These are phyloP conservation scores for Candida coquimbonensis DNA, from an alignment of 805 yeast species.

Conservation along the genomic window DNA sequence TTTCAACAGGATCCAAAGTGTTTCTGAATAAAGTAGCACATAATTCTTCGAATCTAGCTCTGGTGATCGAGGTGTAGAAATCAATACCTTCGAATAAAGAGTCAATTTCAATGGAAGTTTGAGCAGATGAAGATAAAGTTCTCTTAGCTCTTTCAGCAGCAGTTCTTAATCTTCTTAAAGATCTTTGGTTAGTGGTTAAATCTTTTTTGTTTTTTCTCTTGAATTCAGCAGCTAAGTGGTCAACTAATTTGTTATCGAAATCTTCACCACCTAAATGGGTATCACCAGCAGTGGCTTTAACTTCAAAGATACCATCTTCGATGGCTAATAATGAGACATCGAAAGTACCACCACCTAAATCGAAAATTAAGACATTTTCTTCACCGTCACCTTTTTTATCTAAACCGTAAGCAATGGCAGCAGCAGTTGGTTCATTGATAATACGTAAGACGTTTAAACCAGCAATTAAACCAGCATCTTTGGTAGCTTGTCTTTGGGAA, in stretches of 20 bases:
- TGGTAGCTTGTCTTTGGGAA: constrained; percentile 16
- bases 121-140: constrained; percentile 93
- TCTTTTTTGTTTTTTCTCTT: constrained; percentile 97
- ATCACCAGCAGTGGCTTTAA: constrained; percentile 70
- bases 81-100: constrained; percentile 92
- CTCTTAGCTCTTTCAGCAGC: constrained; percentile 99
- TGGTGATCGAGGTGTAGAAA: constrained; percentile 91
- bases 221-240: constrained; percentile 87
- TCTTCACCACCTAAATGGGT: constrained; percentile 50
- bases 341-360: constrained; percentile 96
- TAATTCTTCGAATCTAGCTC: constrained; percentile 96
- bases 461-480: constrained; percentile 15
- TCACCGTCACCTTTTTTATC: constrained; percentile 69
- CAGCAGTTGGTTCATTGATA: constrained; percentile 48
- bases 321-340: constrained; percentile 88
- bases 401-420: constrained; percentile 94
- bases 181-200: constrained; percentile 85
- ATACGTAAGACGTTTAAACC: constrained; percentile 15
- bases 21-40: constrained; percentile 93
- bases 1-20: constrained; percentile 91
- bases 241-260: constrained; percentile 91
- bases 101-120: constrained; percentile 92
- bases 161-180: constrained; percentile 94
- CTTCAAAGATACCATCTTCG: constrained; percentile 95
- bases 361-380: constrained; percentile 85